Base-by-base conservation (phyloP, 1,139 yeast species). In the Taphrina confusa region DNA sequence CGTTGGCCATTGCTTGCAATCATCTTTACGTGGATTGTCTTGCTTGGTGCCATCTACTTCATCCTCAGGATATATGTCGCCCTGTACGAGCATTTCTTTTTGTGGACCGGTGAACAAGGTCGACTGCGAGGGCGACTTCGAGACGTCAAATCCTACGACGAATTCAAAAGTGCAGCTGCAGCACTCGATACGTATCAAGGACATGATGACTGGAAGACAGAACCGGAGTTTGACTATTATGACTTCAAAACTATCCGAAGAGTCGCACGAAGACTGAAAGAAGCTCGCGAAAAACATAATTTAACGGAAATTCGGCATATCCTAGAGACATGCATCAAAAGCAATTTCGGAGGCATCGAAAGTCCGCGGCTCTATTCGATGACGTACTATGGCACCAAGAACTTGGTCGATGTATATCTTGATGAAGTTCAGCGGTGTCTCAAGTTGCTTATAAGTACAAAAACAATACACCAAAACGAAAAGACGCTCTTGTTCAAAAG, bases 271-370 rank as follows among this genome's bases (percentile, higher is more conserved):
- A 76, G 79, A 62, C 71, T 87, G 61, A 67, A 72, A 40, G 67
- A 66, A 3, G 70, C 78, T 44, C 70, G 83, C 18, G 65, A 65
- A 12, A 66, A 68, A 3, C 68, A 73, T 4, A 68, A 72, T 12
- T 75, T 75, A 28, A 78, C 77, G 16, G 84, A 82, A 42, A 69
- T 85, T 37, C 75, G 82, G 73, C 72, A 80, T 6, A 73, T 83
- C 12, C 72, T 87, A 28, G 89, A 84, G 66, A 83, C 83, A 3
- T 85, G 92, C 67, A 72, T 86, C 36, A 84, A 84, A 68, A 76
- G 82, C 62, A 87, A 87, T 69, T 87, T 85, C 73, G 91, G 90
- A 4, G 64, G 94, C 0, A 83, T 84, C 5, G 92, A 86, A 69
- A 85, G 85, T 67, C 80, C 86, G 45, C 79, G 82, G 63, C 73